Base-by-base conservation (phyloP, 768 basidiomycete species). In the Cystobasidium ongulense region DNA sequence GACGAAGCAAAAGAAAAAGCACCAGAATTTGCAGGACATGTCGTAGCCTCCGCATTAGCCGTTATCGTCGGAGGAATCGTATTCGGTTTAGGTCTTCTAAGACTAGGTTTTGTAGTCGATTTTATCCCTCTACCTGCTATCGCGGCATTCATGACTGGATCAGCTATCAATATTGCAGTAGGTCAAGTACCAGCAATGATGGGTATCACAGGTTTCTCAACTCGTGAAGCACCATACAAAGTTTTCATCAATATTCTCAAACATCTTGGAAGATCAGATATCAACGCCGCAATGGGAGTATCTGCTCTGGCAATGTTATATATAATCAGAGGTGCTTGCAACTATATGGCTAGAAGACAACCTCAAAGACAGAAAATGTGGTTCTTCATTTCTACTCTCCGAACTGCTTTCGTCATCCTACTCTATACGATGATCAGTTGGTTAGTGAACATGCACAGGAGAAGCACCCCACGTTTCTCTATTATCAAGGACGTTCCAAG, bases 211-310 rank as follows among this genome's bases (percentile, higher is more conserved):
- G 64, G 68, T 1, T 78, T 80, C 73, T 59, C 76, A 80, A 95
- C 95, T 11, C 88, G 92, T 62, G 92, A 87, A 15, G 84, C 89
- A 1, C 89, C 92, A 0, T 98, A 89, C 82, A 77, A 84, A 65
- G 94, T 97, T 77, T 88, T 97, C 80, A 97, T 97, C 83, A 89
- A 97, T 81, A 90, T 90, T 1, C 83, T 99, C 76, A 94, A 92
- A 81, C 87, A 90, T 70, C 84, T 80, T 1, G 74, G 65, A 1
- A 74, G 83, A 31, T 86, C 89, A 0, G 85, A 80, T 38, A 84
- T 89, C 62, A 92, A 99, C 80, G 94, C 96, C 0, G 93, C 93
- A 0, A 94, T 90, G 82, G 96, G 96, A 5, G 41, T 77, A 3
- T 35, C 72, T n/a, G 75, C 77, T 1, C 75, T 78, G 35, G 50